Evolutionary conservation across 2,329 filamentous ascomycete genomes (phyloP).

Genomic region (Fusarium chlamydosporum): DNA sequence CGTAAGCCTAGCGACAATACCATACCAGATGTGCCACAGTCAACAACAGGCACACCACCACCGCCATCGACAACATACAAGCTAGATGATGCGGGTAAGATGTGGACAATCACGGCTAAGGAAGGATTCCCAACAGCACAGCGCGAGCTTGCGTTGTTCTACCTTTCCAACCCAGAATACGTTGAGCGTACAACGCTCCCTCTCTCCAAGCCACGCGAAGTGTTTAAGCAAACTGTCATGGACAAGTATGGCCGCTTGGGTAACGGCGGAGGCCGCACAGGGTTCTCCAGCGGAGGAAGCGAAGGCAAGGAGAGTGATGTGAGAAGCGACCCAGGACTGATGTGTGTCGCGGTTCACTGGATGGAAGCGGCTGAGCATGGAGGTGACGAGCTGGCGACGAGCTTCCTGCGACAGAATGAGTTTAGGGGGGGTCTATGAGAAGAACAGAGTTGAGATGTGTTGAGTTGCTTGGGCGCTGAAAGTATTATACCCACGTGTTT

Average conservation of each 20-base stretch:
- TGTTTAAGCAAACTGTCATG: conserved; percentile 91
- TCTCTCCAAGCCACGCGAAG: conserved; percentile 85
- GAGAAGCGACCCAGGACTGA: conserved; percentile 84
- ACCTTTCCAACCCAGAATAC: conserved; percentile 90
- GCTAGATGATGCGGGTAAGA: conserved; percentile 84
- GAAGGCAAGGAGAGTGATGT: conserved; percentile 62
- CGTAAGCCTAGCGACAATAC: conserved; percentile 62
- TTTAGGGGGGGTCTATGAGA: conserved; percentile 55
- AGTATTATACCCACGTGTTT: conserved; percentile 50
- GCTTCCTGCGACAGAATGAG: conserved; percentile 80
- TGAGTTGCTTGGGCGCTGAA: conserved; percentile 16
- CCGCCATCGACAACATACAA: conserved; percentile 73
- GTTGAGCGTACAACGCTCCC: conserved; percentile 85
- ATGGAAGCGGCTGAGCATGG: conserved; percentile 90
- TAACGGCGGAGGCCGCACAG: conserved; percentile 43
- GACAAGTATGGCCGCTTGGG: conserved; percentile 70
- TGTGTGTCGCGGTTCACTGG: conserved; percentile 97
- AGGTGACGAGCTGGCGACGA: conserved; percentile 87
- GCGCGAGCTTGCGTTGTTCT: conserved; percentile 92
- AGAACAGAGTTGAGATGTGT: background rate
- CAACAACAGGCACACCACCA: conserved; percentile 60
- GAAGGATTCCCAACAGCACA: conserved; percentile 88
- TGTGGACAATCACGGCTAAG: conserved; percentile 94
- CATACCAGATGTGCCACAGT: conserved; percentile 52
- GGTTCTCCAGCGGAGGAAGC: conserved; percentile 44